Percentiles rank a stretch among this genome's conserved stretches.
Evolutionary conservation across 345 rosid species (phyloP).

Genomic region (Gynandropsis gynandra): DNA sequence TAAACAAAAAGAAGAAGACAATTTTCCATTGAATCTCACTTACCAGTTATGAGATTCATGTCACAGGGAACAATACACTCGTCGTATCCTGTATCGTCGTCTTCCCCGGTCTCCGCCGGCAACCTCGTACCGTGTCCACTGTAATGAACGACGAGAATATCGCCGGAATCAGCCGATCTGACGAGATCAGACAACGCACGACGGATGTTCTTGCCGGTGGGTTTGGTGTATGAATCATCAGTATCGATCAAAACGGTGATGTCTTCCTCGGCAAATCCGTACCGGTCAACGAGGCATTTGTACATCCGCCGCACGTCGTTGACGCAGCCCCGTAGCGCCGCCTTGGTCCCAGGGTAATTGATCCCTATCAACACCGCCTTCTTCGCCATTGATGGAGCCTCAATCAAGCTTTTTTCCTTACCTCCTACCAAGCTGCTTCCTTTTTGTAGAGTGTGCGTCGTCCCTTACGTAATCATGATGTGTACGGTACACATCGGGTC

Average conservation of each 20-base stretch:
- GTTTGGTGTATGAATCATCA: slow-evolving; percentile 49
- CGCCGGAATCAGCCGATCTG: slow-evolving; percentile 48
- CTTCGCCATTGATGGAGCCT: slow-evolving; percentile 65
- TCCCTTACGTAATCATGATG: too few species aligned
- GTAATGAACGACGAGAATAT: slow-evolving; percentile 74
- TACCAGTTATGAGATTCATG: slow-evolving; percentile 94
- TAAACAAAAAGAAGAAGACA: background rate
- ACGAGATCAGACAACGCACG: slow-evolving; percentile 51
- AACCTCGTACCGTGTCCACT: slow-evolving; percentile 98
- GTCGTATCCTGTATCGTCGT: slow-evolving; percentile 89
- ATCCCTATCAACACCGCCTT: slow-evolving; percentile 76
- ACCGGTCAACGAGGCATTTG: slow-evolving; percentile 57
- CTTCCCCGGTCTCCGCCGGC: slow-evolving; percentile 96
- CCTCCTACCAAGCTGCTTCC: too few species aligned
- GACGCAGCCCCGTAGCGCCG: slow-evolving; percentile 79
- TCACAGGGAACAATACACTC: slow-evolving; percentile 95
- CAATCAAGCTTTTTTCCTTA: too few species aligned
- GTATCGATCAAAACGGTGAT: slow-evolving; percentile 71
- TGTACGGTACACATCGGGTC: too few species aligned
- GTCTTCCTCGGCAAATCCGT: slow-evolving; percentile 59
- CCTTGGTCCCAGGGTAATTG: slow-evolving; percentile 85
- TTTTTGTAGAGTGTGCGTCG: too few species aligned
- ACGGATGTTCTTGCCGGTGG: slow-evolving; percentile 84
- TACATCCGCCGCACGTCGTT: slow-evolving; percentile 78
- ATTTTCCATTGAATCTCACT: background rate